Evolutionary conservation across 257 asterid genomes (phyloP), one percentile per base, ranked within the genome.

Genomic region (Lithospermum erythrorhizon): DNA sequence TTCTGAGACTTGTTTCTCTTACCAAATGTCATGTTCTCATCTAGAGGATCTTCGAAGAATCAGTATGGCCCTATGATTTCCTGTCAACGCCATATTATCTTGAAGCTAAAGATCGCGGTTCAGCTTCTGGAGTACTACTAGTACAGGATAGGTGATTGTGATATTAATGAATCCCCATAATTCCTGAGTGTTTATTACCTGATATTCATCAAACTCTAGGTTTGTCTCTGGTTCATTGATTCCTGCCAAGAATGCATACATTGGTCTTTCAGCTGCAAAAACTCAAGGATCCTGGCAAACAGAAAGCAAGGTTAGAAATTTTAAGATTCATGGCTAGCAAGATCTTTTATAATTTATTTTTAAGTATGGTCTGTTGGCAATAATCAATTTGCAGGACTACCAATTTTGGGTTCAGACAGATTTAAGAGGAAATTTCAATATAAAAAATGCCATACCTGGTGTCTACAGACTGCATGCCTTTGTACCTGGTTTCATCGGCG

Each of bases 401-500:
- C 81, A 80, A 64, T 80, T 78, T 35, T 81, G 84, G 82, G 30
- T 65, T 21, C 68, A 81, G 52, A 73, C 87, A 53, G 87, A 76
- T 65, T 58, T 45, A 60, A 70, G 73, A 6, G 87, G 82, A 67
- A 73, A 73, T 59, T 81, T 81, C 55, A 69, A 48, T 6, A 76
- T 78, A 37, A 66, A 68, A 62, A 78, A 81, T 57, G 73, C 73
- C 18, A 22, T 76, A 32, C 82, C 87, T 0, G 84, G 87, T 57
- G 70, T 52, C 3, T 81, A 78, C 53, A 61, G 74, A 18, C 72
- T 81, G 62, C 87, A 78, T 53, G 87, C 84, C 21, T 81, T 77
- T 73, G 84, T 78, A 51, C 81, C 81, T 20, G 87, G 87, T 53
- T 69, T 78, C 58, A 35, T 75, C n/a, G 87, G 80, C 1, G 82